phyloP scores from a whole-genome alignment of 164 flowering plant genomes.

The Chimonanthus salicifolius region DNA sequence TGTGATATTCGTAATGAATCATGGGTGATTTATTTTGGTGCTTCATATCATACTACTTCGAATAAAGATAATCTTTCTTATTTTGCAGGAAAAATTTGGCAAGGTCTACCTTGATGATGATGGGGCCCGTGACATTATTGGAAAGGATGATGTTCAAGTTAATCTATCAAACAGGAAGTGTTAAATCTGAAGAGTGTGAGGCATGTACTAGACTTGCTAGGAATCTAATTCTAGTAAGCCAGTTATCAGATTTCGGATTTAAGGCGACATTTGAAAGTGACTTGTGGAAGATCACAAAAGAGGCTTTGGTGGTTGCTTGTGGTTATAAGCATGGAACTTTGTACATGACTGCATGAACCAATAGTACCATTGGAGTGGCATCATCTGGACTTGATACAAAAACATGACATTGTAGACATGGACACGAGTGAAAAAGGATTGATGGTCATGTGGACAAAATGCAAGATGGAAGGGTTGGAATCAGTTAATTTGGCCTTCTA shows the following conservation, averaged over 20 bases:
- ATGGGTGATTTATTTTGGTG: not conserved
- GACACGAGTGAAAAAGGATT: no score
- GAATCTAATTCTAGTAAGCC: not conserved
- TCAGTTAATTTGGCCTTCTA: not conserved
- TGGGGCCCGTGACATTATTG: not conserved
- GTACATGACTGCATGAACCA: not conserved
- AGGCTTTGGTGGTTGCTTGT: not conserved
- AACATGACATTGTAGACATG: no score
- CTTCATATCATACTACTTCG: not conserved
- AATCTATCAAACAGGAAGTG: not conserved
- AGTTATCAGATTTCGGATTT: not conserved
- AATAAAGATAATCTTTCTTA: not conserved
- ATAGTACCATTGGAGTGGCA: no score
- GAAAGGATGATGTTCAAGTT: slow-evolving; percentile 1
- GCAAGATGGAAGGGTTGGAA: not conserved
- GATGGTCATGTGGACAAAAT: not conserved
- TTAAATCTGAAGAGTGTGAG: slow-evolving; percentile 1
- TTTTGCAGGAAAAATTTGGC: not conserved
- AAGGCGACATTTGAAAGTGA: not conserved
- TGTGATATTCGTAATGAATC: not conserved
- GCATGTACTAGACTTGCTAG: slow-evolving; percentile 1
- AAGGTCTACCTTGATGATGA: slow-evolving; percentile 5
- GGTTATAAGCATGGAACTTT: not conserved
- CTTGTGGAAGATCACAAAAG: not conserved
- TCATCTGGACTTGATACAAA: no score